Conservation (phyloP, 768 basidiomycete species). For the Pleurotus tuoliensis region DNA sequence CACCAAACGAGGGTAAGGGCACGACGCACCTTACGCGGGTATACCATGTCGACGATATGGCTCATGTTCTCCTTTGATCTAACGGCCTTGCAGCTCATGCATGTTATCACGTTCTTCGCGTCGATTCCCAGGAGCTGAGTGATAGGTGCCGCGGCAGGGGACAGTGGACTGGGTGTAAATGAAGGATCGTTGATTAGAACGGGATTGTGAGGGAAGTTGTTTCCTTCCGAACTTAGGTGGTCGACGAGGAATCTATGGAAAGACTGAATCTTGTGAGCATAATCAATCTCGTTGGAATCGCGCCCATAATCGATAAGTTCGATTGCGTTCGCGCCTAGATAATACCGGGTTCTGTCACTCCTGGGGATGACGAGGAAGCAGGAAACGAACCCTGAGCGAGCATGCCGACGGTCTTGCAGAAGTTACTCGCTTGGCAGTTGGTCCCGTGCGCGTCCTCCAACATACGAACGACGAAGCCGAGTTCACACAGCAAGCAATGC, state of each 20-base stretch:
- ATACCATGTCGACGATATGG: constrained; percentile 82
- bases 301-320: constrained; percentile 88
- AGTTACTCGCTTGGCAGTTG: constrained; percentile 97
- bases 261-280: constrained; percentile 86
- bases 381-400: constrained; percentile 63
- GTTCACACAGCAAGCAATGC: constrained; percentile 91
- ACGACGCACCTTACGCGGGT: constrained; percentile 71
- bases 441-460: constrained; percentile 90
- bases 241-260: constrained; percentile 95
- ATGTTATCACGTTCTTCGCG: constrained; percentile 71
- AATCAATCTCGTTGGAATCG: constrained; percentile 68
- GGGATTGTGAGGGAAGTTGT: constrained; percentile 58
- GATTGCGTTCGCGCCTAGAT: constrained; percentile 66
- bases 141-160: constrained; percentile 62
- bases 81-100: constrained; percentile 67
- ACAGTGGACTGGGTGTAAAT: constrained; percentile 11
- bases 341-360: background rate
- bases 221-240: constrained; percentile 73
- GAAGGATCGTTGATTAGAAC: constrained; percentile 34
- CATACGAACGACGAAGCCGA: constrained; percentile 94
- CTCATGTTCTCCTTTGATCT: constrained; percentile 75
- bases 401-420: constrained; percentile 89
- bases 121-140: constrained; percentile 85
- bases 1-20: background rate
- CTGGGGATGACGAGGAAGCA: background rate